Evolutionary conservation across 768 basidiomycete species (phyloP).

Genomic region (Lactifluus echinatus): DNA sequence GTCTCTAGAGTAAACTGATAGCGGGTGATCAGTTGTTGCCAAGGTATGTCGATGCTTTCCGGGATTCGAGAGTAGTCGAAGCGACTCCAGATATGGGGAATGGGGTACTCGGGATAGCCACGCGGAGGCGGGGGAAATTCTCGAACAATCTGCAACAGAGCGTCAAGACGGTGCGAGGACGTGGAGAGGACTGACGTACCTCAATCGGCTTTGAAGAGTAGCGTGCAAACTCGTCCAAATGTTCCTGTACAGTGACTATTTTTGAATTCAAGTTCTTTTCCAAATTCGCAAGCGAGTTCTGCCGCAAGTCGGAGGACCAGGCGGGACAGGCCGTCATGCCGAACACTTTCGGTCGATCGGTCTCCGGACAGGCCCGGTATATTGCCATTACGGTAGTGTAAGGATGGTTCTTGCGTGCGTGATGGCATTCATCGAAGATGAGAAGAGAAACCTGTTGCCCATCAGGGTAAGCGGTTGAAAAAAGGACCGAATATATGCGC

Average conservation of each 20-base stretch:
- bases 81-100: slow-evolving; percentile 45
- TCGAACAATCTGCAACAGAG: slow-evolving; percentile 7
- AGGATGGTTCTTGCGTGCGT: slow-evolving; percentile 47
- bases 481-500: not conserved
- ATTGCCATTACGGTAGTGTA: slow-evolving; percentile 52
- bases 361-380: slow-evolving; percentile 38
- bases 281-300: slow-evolving; percentile 49
- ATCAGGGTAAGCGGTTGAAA: not conserved
- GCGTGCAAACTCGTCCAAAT: slow-evolving; percentile 53
- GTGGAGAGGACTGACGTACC: slow-evolving; percentile 30
- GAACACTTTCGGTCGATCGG: slow-evolving; percentile 69
- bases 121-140: slow-evolving; percentile 33
- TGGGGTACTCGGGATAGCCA: slow-evolving; percentile 44
- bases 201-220: slow-evolving; percentile 61
- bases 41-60: slow-evolving; percentile 38
- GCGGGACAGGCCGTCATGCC: slow-evolving; percentile 91
- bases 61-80: slow-evolving; percentile 34
- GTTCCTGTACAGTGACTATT: slow-evolving; percentile 64
- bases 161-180: not conserved
- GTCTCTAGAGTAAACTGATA: slow-evolving; percentile 52
- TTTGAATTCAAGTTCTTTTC: slow-evolving; percentile 68
- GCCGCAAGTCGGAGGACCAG: slow-evolving; percentile 67
- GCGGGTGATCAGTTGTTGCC: slow-evolving; percentile 52
- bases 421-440: slow-evolving; percentile 52
- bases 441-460: slow-evolving; percentile 42